Conservation (phyloP, 345 rosid genomes). For the Rhodomyrtus tomentosa region DNA sequence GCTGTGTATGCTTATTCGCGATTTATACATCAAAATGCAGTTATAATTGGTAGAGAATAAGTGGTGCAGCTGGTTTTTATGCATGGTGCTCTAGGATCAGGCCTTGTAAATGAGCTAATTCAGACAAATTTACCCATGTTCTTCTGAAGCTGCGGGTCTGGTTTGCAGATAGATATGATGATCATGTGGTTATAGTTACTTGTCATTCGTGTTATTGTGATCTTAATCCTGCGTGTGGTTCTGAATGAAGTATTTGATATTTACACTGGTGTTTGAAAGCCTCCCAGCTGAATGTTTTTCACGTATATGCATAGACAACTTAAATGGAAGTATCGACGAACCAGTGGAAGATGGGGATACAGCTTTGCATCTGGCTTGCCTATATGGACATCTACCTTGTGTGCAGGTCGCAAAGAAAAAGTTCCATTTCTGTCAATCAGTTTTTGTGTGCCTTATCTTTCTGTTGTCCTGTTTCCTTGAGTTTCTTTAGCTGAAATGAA, state of each 20-base stretch:
- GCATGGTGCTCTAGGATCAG: background rate
- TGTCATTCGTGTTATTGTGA: background rate
- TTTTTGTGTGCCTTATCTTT: background rate
- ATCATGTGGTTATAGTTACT: background rate
- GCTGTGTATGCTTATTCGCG: background rate
- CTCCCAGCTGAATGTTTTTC: background rate
- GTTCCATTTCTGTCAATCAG: background rate
- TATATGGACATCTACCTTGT: constrained; percentile 78
- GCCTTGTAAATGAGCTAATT: background rate
- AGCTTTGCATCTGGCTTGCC: constrained; percentile 82
- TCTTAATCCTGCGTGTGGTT: background rate
- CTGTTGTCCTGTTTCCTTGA: background rate
- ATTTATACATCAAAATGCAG: background rate
- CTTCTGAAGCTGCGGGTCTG: background rate
- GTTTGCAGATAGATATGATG: background rate
- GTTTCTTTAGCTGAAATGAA: background rate
- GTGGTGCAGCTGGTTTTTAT: background rate
- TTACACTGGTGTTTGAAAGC: background rate
- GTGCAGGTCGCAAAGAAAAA: constrained; percentile 40
- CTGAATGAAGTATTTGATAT: background rate
- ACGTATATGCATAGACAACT: constrained; percentile 34
- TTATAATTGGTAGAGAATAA: background rate
- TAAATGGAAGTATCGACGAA: constrained; percentile 70
- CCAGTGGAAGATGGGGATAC: constrained; percentile 86
- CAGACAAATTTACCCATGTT: background rate